These are phyloP conservation scores for Stenogyne calaminthoides DNA, from an alignment of 305 asterid species.

Conservation along the genomic window DNA sequence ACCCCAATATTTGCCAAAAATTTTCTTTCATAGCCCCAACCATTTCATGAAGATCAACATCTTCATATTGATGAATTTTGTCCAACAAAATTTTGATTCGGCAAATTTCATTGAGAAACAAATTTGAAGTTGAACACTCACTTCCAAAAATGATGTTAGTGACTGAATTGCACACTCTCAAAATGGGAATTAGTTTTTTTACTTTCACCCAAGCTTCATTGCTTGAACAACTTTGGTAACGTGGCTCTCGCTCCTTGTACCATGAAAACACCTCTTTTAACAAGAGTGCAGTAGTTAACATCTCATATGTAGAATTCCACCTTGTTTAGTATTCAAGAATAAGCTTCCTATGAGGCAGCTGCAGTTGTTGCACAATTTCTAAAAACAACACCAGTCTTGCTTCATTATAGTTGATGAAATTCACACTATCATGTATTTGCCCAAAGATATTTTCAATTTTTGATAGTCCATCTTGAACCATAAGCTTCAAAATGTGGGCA, in stretches of 20 bases:
- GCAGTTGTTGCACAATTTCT: background rate
- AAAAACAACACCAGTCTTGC: background rate
- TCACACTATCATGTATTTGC: no score
- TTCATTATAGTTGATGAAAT: no score
- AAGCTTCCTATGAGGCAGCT: background rate
- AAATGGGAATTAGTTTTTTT: background rate
- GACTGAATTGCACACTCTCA: background rate
- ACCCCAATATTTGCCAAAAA: no score
- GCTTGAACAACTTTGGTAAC: slow-evolving; percentile 1
- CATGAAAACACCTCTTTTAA: slow-evolving; percentile 12
- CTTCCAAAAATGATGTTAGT: background rate
- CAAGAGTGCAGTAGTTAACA: background rate
- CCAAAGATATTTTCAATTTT: background rate
- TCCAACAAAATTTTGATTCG: no score
- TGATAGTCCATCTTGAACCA: background rate
- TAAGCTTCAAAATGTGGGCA: background rate
- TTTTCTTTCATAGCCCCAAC: no score
- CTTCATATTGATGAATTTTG: no score
- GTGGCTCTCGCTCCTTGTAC: no score
- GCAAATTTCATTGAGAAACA: no score
- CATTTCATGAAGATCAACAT: no score
- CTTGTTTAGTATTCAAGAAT: background rate
- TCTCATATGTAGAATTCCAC: slow-evolving; percentile 8
- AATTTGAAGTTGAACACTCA: no score
- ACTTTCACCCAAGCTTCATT: slow-evolving; percentile 3